Conservation (phyloP, 192 early-diverging fungal genomes). For the Chytriomyces sp. region DNA sequence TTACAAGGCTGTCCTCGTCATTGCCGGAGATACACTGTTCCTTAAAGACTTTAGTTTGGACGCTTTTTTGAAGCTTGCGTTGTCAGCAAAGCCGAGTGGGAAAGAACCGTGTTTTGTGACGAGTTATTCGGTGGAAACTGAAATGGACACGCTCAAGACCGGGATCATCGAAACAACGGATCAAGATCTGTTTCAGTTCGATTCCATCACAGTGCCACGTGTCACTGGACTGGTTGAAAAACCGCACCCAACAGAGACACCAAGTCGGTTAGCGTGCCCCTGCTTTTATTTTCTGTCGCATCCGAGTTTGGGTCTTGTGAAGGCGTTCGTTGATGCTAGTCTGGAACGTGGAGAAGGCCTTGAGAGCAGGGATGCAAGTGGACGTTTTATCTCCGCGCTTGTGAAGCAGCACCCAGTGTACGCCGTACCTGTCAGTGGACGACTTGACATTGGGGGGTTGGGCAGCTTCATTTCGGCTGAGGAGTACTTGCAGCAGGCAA, state of each 20-base stretch:
- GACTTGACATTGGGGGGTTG: slow-evolving; percentile 71
- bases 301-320: slow-evolving; percentile 36
- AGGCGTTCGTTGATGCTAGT: slow-evolving; percentile 54
- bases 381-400: slow-evolving; percentile 57
- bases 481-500: slow-evolving; percentile 29
- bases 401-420: slow-evolving; percentile 44
- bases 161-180: slow-evolving; percentile 58
- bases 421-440: slow-evolving; percentile 51
- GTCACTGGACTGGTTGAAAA: slow-evolving; percentile 63
- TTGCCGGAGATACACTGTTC: slow-evolving; percentile 69
- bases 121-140: slow-evolving; percentile 53
- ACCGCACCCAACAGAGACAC: slow-evolving; percentile 51
- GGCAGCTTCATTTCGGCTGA: slow-evolving; percentile 59
- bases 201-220: background rate
- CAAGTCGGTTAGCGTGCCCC: slow-evolving; percentile 59
- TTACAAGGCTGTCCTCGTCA: slow-evolving; percentile 48
- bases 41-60: slow-evolving; percentile 57
- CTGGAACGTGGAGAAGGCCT: slow-evolving; percentile 31
- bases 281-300: slow-evolving; percentile 63
- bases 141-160: slow-evolving; percentile 57
- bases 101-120: slow-evolving; percentile 48
- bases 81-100: background rate
- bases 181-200: background rate
- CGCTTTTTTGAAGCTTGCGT: slow-evolving; percentile 34
- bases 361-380: slow-evolving; percentile 61